phyloP scores from a whole-genome alignment of 2,329 filamentous ascomycete species.

The Aspergillus sp. region DNA sequence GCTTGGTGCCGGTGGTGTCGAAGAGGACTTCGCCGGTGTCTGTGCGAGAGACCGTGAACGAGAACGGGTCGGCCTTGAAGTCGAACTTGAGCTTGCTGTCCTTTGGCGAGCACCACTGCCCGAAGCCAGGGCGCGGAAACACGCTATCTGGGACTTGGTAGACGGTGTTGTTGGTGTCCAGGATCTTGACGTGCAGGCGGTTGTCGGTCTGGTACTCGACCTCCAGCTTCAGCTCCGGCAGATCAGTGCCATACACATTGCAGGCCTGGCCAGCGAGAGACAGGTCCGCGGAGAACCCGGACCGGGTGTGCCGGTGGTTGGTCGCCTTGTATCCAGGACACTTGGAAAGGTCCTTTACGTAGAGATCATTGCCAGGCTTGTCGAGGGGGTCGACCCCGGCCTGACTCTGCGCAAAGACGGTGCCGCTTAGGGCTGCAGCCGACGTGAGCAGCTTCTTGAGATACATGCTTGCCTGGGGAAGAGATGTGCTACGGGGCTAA shows the following conservation, averaged over 20 bases:
- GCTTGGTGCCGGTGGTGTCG: slow-evolving; percentile 62
- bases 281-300: slow-evolving; percentile 67
- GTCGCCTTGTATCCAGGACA: slow-evolving; percentile 41
- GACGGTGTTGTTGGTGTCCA: slow-evolving; percentile 66
- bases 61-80: slow-evolving; percentile 61
- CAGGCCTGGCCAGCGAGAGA: slow-evolving; percentile 66
- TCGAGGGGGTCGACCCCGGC: slow-evolving; percentile 26
- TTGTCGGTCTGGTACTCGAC: slow-evolving; percentile 63
- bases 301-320: slow-evolving; percentile 29
- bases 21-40: slow-evolving; percentile 52
- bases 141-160: slow-evolving; percentile 74
- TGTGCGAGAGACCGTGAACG: slow-evolving; percentile 57
- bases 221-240: slow-evolving; percentile 55
- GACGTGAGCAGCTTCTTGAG: slow-evolving; percentile 14
- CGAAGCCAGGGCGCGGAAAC: slow-evolving; percentile 58
- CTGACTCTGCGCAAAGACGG: slow-evolving; percentile 16
- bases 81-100: slow-evolving; percentile 53
- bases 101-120: slow-evolving; percentile 31
- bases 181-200: slow-evolving; percentile 71
- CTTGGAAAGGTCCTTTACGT: slow-evolving; percentile 47
- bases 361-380: slow-evolving; percentile 31
- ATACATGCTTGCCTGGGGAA: slow-evolving; percentile 9
- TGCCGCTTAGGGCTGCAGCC: slow-evolving; percentile 11
- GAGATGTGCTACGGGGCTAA: not conserved
- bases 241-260: slow-evolving; percentile 59